Conservation (phyloP, 164 flowering plant genomes). For the Platanus orientalis region DNA sequence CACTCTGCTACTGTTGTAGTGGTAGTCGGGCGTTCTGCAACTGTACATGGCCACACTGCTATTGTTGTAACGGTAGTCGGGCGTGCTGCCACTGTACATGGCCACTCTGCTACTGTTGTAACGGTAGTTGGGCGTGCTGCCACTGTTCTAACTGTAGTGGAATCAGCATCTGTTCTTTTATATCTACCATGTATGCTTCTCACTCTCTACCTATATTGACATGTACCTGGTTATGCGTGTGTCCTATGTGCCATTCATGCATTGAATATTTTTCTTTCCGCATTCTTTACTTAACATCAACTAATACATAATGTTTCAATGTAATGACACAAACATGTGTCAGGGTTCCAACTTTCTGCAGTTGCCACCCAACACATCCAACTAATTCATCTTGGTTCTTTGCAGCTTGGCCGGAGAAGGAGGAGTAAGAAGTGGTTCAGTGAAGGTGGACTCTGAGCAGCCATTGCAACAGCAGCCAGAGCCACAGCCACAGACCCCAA, state of each 20-base stretch:
- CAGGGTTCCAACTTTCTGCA: not conserved
- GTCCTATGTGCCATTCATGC: too few relatives aligned
- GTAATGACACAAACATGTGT: not conserved
- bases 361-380: not conserved
- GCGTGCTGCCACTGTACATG: constrained; percentile 10
- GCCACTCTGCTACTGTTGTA: constrained; percentile 20
- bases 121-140: constrained; percentile 18
- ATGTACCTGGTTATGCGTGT: not conserved
- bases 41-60: too few relatives aligned
- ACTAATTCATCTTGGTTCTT: constrained; percentile 1
- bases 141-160: too few relatives aligned
- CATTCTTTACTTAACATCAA: too few relatives aligned
- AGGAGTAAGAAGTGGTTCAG: constrained; percentile 26
- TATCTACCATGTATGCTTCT: constrained; percentile 21
- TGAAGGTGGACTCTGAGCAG: constrained; percentile 5
- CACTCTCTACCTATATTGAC: constrained; percentile 9
- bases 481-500: constrained; percentile 2
- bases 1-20: constrained; percentile 18
- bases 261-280: too few relatives aligned
- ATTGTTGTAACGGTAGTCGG: too few relatives aligned
- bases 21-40: constrained; percentile 20
- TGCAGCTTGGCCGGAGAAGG: constrained; percentile 34
- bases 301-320: not conserved
- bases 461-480: constrained; percentile 3
- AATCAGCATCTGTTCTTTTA: constrained; percentile 19